Base-by-base conservation (phyloP, 305 asterid species). In the Fraxinus paxiana region DNA sequence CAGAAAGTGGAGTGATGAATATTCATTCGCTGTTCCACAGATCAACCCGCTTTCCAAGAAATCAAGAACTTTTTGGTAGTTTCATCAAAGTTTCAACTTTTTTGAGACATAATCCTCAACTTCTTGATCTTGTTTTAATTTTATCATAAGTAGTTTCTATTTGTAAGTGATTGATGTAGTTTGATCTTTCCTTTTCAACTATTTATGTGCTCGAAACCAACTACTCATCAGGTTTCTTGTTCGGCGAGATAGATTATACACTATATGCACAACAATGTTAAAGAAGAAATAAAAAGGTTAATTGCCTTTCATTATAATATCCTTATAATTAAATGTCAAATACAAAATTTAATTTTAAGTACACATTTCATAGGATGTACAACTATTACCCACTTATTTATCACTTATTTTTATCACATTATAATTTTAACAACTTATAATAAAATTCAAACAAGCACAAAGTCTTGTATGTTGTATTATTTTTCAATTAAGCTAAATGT, bases 21-120 rank as follows among this genome's bases (percentile, higher is more conserved):
- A 90, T 79, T 90, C 87, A 46, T 91, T 87, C 82, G 89, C 93
- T 4, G 97, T 94, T 81, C 97, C 97, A 82, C 94, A 90, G 85
- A 92, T 89, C 74, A 85, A 73, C 65, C 91, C 92, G 80, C 59
- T 79, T 83, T 83, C 87, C 59, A 90, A 91, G 88, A 90, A 87
- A 88, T 80, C 88, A 10, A 89, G 85, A 88, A 81, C 43, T 59
- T 80, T 82, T 46, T 88, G 92, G 87, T 89, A 84, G 87, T 61
- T n/a, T 5, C 37, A 67, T 67, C 34, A 67, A 24, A 67, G 70
- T 4, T 24, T 65, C 35, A 2, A 33, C 73, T 26, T 24, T 24
- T 65, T 12, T 10, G 1, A 6, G 59, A 6, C 5, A 17, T 7
- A 17, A 17, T 26, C 28, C 1, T 3, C 24, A 30, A 61, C 9